Conservation (phyloP, 345 rosid genomes). For the Eutrema heterophyllum region DNA sequence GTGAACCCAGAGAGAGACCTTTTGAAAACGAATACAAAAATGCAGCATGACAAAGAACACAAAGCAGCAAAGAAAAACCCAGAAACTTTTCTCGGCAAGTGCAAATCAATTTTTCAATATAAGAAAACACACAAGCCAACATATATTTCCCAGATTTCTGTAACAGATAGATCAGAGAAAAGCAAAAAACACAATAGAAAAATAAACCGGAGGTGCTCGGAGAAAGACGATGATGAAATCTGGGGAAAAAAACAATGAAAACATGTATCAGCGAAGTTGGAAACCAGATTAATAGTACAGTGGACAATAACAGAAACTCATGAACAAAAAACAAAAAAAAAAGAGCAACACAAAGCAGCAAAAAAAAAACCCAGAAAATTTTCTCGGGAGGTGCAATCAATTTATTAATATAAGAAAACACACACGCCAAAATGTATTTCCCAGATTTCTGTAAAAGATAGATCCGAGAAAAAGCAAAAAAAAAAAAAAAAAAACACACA, state of each 20-base stretch:
- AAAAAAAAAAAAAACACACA: neutral
- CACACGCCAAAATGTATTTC: neutral
- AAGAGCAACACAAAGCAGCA: neutral
- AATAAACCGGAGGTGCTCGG: neutral
- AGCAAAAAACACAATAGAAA: too few relatives aligned
- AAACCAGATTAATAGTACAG: neutral
- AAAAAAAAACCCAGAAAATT: neutral
- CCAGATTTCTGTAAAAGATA: neutral
- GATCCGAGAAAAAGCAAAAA: neutral
- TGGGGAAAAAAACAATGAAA: neutral
- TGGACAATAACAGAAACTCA: neutral
- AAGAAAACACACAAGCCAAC: neutral
- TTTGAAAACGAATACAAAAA: neutral
- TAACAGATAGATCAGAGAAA: neutral
- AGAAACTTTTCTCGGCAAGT: neutral
- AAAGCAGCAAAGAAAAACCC: neutral
- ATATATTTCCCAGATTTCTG: neutral
- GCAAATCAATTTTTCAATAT: neutral
- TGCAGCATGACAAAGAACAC: neutral
- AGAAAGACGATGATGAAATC: neutral
- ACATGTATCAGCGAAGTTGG: neutral
- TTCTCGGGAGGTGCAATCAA: neutral
- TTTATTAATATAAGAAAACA: too few relatives aligned
- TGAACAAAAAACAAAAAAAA: neutral
- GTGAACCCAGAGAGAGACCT: neutral